Percentiles rank a stretch among this genome's conserved stretches.
Evolutionary conservation across 78 protist genomes (phyloP).

Genomic region (Creolimax fragrantissima): DNA sequence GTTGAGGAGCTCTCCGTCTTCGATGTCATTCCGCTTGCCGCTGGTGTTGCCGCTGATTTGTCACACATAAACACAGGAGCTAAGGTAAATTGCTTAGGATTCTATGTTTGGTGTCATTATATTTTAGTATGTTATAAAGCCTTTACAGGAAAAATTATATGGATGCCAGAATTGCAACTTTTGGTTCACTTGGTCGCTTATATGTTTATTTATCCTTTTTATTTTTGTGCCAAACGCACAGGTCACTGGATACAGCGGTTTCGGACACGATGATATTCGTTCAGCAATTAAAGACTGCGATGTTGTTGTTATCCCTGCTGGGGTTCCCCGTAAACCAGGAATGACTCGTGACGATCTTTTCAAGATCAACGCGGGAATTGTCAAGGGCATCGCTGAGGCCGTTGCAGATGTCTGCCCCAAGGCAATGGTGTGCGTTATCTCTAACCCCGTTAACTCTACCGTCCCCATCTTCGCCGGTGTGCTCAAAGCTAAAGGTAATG

Average conservation of each 20-base stretch:
- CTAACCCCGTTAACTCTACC: constrained; percentile 81
- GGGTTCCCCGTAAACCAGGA: constrained; percentile 89
- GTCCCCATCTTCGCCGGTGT: constrained; percentile 67
- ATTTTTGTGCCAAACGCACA: no score
- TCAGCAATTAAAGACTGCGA: constrained; percentile 47
- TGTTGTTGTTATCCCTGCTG: constrained; percentile 77
- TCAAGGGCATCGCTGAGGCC: constrained; percentile 52
- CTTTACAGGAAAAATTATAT: no score
- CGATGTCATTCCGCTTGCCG: constrained; percentile 49
- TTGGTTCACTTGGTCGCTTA: no score
- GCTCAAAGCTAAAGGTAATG: constrained; percentile 31
- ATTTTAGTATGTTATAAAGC: background rate
- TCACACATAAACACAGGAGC: constrained; percentile 53
- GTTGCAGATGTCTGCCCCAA: constrained; percentile 66
- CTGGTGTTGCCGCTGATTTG: constrained; percentile 77
- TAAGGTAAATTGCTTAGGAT: background rate
- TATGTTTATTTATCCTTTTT: no score
- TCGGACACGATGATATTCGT: constrained; percentile 18
- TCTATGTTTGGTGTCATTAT: background rate
- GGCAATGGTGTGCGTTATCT: constrained; percentile 57
- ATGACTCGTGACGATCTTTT: constrained; percentile 75
- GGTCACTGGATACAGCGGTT: constrained; percentile 15
- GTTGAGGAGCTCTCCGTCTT: constrained; percentile 47
- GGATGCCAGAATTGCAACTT: no score
- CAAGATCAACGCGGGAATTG: constrained; percentile 68